Conservation (phyloP, 148 eudicot species). For the Beta vulgaris region DNA sequence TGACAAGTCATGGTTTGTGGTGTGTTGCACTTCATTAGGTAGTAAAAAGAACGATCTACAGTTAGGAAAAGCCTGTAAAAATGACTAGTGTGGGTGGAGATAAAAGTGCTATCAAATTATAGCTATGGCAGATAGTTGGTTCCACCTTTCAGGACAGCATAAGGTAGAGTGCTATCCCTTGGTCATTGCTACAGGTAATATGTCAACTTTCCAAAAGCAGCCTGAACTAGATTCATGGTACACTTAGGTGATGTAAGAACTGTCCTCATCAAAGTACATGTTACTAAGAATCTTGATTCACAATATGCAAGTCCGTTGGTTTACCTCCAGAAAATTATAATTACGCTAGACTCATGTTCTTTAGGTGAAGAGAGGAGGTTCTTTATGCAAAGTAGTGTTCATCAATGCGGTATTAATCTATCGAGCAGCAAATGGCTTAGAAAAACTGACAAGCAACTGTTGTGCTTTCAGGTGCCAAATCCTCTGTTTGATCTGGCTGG, state of each 20-base stretch:
- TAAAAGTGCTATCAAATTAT: too few species aligned
- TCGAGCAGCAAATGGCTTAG: neutral
- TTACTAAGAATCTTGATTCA: neutral
- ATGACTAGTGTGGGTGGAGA: too few species aligned
- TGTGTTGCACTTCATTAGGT: too few species aligned
- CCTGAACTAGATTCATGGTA: neutral
- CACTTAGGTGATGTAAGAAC: neutral
- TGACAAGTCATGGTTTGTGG: too few species aligned
- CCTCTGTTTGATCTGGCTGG: constrained; percentile 99
- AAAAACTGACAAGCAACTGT: constrained; percentile 15
- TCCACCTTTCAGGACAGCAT: neutral
- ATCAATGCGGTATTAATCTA: neutral
- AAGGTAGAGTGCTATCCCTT: neutral
- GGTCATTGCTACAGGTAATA: too few species aligned
- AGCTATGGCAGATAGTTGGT: too few species aligned
- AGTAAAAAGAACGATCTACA: too few species aligned
- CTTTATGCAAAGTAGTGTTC: neutral
- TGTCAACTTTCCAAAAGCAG: neutral
- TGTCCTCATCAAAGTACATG: neutral
- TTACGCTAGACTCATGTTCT: too few species aligned
- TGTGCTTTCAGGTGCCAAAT: constrained; percentile 72
- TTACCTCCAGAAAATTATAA: neutral
- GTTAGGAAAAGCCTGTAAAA: too few species aligned
- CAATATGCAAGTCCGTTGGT: neutral
- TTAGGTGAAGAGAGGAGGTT: neutral